A percentile compares a stretch with the other conserved stretches of the same genome.
Evolutionary conservation across 2,329 filamentous ascomycete species (phyloP).

Genomic region (Bipolaris zeicola): DNA sequence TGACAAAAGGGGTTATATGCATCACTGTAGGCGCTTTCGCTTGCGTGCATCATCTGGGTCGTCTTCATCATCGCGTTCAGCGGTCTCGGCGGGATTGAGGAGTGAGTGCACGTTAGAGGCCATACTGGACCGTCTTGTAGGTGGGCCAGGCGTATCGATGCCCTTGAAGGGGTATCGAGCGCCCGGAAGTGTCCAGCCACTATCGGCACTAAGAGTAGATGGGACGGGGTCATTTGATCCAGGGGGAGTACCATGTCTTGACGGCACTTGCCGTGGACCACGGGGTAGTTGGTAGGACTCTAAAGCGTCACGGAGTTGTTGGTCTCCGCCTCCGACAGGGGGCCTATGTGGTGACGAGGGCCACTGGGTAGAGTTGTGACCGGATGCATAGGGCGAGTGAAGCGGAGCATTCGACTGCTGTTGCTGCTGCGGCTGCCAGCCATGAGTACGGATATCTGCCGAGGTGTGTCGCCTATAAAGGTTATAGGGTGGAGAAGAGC

Average conservation of each 20-base stretch:
- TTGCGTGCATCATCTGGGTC: slow-evolving; percentile 66
- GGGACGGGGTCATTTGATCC: slow-evolving; percentile 56
- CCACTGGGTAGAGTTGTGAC: slow-evolving; percentile 67
- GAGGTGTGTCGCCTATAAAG: slow-evolving; percentile 87
- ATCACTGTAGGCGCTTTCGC: slow-evolving; percentile 55
- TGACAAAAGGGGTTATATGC: not conserved
- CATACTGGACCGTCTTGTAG: slow-evolving; percentile 73
- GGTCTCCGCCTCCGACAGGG: slow-evolving; percentile 58
- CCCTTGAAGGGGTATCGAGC: slow-evolving; percentile 56
- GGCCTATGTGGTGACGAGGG: slow-evolving; percentile 66
- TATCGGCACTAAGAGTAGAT: slow-evolving; percentile 58
- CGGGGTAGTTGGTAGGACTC: slow-evolving; percentile 70
- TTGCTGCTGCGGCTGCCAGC: slow-evolving; percentile 64
- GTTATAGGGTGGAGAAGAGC: slow-evolving; percentile 64
- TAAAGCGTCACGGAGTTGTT: slow-evolving; percentile 74
- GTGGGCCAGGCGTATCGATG: slow-evolving; percentile 61
- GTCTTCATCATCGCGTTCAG: slow-evolving; percentile 69
- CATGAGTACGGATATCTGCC: slow-evolving; percentile 80
- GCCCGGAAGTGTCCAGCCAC: slow-evolving; percentile 62
- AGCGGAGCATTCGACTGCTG: slow-evolving; percentile 53
- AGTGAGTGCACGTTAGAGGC: slow-evolving; percentile 71
- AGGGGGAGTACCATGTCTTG: slow-evolving; percentile 62
- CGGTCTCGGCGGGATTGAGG: slow-evolving; percentile 71
- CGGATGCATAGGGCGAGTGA: slow-evolving; percentile 70
- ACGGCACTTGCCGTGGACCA: slow-evolving; percentile 55